Evolutionary conservation across 2,329 filamentous ascomycete genomes (phyloP), one percentile per base, ranked within the genome.

Genomic region (Malbranchea cinnamomea): DNA sequence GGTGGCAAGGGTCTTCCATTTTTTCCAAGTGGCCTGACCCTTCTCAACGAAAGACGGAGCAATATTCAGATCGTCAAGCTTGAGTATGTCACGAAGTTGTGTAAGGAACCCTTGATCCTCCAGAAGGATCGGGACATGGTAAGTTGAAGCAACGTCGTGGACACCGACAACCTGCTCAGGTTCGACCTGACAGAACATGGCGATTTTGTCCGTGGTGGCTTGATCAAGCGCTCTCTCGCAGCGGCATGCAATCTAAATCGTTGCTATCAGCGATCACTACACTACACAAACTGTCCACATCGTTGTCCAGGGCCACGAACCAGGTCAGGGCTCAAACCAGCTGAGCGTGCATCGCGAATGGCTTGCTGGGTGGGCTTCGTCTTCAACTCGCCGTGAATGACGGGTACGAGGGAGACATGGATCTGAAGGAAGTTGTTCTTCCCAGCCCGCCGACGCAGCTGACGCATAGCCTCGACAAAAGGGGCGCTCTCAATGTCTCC

Each of bases 301-400:
- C 11, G 30, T 47, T 39, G 48, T 38, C 10, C 8, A 18, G 16
- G 23, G 23, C 10, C 12, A 46, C 60, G 35, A 59, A 78, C 73
- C 51, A 89, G 49, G 44, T 80, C 75, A 2, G 76, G 77, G 35
- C 65, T 70, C 32, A 82, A 57, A 49, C 84, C 84, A 39, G 80
- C 78, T 49, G 79, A 85, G 39, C 87, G 77, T 38, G 85, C 75
- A 45, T 79, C 73, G 49, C 77, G 77, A 46, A 95, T 83, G 15
- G 87, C 82, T 46, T 82, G 74, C 54, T 98, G 89, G 0, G 89
- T 98, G 0, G 89, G 89, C 62, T 95, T 95, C 6, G 85, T 95
- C 71, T 95, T 95, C 56, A 92, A 75, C 63, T 95, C 77, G 19
- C 71, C 68, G 10, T 32, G 27, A 28, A 77, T 69, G 19, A 87